Percentiles rank a stretch among this genome's conserved stretches.
phyloP scores from a whole-genome alignment of 1,284 basidiomycete genomes.

The Trametes pubescens region DNA sequence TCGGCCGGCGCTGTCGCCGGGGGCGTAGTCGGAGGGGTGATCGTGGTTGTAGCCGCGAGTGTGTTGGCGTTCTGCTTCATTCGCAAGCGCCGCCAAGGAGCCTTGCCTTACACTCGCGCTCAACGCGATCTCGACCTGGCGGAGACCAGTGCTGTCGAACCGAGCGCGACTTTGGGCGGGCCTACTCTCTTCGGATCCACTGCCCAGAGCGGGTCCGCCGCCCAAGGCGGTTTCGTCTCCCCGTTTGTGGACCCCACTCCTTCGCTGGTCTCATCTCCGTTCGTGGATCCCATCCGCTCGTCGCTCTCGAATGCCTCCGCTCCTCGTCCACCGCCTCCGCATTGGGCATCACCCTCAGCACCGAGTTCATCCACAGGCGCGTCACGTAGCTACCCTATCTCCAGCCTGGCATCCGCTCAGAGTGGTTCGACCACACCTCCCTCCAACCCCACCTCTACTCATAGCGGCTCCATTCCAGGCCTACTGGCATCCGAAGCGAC shows the following conservation, averaged over 20 bases:
- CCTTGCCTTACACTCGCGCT: neutral
- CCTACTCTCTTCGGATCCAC: neutral
- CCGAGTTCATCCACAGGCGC: neutral
- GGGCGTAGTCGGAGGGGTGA: slow-evolving; percentile 18
- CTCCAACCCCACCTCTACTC: neutral
- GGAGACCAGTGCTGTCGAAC: neutral
- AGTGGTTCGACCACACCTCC: neutral
- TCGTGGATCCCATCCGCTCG: neutral
- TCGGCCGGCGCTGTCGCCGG: slow-evolving; percentile 20
- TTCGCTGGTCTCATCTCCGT: neutral
- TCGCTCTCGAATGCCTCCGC: neutral
- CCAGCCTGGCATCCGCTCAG: too few species aligned
- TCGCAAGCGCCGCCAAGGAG: slow-evolving; percentile 1
- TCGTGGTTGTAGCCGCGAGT: neutral
- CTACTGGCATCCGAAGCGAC: neutral
- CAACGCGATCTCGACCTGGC: neutral
- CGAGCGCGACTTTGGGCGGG: neutral
- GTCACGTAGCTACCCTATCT: neutral
- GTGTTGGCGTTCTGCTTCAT: slow-evolving; percentile 10
- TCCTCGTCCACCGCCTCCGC: neutral
- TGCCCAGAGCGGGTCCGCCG: neutral
- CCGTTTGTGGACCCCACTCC: neutral
- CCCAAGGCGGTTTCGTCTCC: neutral
- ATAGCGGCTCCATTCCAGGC: neutral
- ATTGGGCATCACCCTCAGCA: neutral